Evolutionary conservation across 2,329 filamentous ascomycete genomes (phyloP), one percentile per base, ranked within the genome.

Genomic region (Neofusicoccum parvum): DNA sequence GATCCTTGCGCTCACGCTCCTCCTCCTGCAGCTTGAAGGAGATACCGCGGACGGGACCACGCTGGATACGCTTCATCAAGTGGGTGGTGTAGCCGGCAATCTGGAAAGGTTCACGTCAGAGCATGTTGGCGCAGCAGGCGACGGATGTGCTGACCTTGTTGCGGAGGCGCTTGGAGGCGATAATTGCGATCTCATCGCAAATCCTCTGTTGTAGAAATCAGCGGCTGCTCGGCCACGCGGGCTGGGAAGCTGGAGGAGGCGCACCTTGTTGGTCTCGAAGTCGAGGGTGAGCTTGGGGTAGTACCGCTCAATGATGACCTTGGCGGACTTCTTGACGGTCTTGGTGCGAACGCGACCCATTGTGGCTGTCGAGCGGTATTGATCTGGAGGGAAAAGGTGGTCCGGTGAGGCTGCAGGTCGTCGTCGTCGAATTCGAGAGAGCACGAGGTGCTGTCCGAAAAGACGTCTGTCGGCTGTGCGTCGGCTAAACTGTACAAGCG

Each of bases 21-120:
- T 99, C 95, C 87, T 99, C 95, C 87, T 99, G 95, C 69, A 99
- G 92, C 90, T 99, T 99, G 94, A 99, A 99, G 84, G 96, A 99
- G 86, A 99, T 99, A 87, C 95, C 95, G 78, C 95, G 96, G 84
- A 99, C 95, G 73, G 95, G 95, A 73, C 95, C 95, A 82, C 95
- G 93, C 88, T 98, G 95, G 78, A 99, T 99, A 85, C 95, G 95
- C 90, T 98, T 98, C 96, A 99, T 99, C 84, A 96, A 82, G 82
- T 60, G 64, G 74, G 94, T 97, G 78, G 94, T 96, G 89, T 96
- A 97, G 76, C 94, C 94, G 78, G 94, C 94, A 86, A 97, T 96
- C 92, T 94, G 65, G 27, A n/a, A 17, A 34, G 7, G 39, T 10
- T 12, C 12, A 4, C n/a, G 39, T 48, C 34, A 60, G 41, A 20